phyloP scores from a whole-genome alignment of 805 yeast genomes.

The Kazachstania kunashirensis region DNA sequence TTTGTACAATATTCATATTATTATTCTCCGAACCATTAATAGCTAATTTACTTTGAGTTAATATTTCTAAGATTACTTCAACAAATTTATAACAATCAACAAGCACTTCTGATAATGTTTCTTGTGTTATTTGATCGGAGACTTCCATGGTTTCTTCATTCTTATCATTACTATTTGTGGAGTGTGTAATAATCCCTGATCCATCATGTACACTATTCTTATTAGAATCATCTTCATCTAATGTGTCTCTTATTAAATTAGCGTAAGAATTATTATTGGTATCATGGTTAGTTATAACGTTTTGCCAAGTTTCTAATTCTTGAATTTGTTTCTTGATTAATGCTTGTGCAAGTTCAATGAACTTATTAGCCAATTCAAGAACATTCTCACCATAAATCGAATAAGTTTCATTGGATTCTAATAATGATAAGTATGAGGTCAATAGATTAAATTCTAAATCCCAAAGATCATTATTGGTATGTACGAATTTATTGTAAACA shows the following conservation, averaged over 20 bases:
- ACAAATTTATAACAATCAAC: slow-evolving; percentile 14
- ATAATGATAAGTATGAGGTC: slow-evolving; percentile 17
- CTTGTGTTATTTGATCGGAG: slow-evolving; percentile 21
- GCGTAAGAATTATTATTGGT: not conserved
- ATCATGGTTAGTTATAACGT: not conserved
- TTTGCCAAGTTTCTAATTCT: slow-evolving; percentile 11
- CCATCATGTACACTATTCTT: slow-evolving; percentile 6
- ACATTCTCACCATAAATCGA: slow-evolving; percentile 11
- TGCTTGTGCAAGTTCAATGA: slow-evolving; percentile 10
- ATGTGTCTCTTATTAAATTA: not conserved
- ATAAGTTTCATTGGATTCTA: slow-evolving; percentile 15
- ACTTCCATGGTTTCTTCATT: slow-evolving; percentile 18
- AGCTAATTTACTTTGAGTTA: slow-evolving; percentile 8
- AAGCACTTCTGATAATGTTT: slow-evolving; percentile 18
- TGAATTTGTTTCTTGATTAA: slow-evolving; percentile 13
- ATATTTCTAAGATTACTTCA: slow-evolving; percentile 14
- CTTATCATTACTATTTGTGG: slow-evolving; percentile 1
- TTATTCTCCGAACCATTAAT: not conserved
- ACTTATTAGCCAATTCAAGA: slow-evolving; percentile 12
- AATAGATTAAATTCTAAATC: slow-evolving; percentile 27
- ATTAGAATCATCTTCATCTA: not conserved
- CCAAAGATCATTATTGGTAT: slow-evolving; percentile 21
- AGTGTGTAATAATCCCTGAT: slow-evolving; percentile 10
- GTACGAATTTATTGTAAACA: slow-evolving; percentile 10
- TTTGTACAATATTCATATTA: slow-evolving; percentile 13